Base-by-base conservation (phyloP, 345 rosid genomes). In the Camelina hispida region DNA sequence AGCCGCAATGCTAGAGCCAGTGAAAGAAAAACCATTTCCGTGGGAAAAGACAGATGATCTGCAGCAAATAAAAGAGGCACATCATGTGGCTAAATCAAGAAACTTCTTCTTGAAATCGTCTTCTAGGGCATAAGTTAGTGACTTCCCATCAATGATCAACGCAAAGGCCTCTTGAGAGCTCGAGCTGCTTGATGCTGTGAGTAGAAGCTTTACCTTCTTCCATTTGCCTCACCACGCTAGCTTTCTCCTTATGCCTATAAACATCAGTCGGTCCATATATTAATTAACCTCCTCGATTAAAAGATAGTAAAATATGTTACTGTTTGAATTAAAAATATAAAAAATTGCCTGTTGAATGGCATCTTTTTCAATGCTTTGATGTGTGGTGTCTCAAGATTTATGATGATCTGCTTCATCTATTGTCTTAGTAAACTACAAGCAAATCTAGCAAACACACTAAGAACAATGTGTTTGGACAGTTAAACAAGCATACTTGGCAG, bases 51-150 rank as follows among this genome's bases (percentile, higher is more conserved):
- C 81, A 85, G 98, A 91, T 52, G 97, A 88, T 55, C 98, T 93
- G 46, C 98, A 94, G 81, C 98, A 94, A 66, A 95, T 92, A 74
- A 92, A 96, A 9, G 98, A 94, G 54, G 98, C 93, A 69, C 98
- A 94, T 62, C 87, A 85, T 52, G 85, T 80, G 58, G 98, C 92
- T 70, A 94, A 91, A 78, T 91, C 92, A 20, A 94, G 89, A 84
- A 94, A 90, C 71, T 22, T 47, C 46, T 94, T 84, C 83, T 88
- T 88, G 71, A 86, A 80, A 66, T 86, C 96, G 48, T 86, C 92
- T 68, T 87, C 86, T 51, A 94, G 84, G 51, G 97, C 98, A 66
- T 87, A 86, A 17, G 90, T 17, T 53, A 91, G 91, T 2, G 97
- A 91, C 67, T 90, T 85, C 56, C 98, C 97, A 66, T 94, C 98